phyloP scores from a whole-genome alignment of 1,284 basidiomycete species.

The Caloboletus firmus region DNA sequence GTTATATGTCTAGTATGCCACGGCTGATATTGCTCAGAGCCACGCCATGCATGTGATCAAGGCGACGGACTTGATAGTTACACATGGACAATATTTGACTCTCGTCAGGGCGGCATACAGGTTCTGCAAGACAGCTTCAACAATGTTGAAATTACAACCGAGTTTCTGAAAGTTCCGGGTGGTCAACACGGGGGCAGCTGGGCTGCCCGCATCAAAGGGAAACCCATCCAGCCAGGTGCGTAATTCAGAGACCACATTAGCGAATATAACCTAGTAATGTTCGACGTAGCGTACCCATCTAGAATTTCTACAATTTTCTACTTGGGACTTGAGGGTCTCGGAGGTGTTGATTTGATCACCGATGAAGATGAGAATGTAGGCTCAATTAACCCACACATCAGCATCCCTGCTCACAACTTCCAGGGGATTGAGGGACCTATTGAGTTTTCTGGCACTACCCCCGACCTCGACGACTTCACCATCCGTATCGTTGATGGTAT shows the following conservation, averaged over 20 bases:
- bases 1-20: background rate
- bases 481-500: conserved; percentile 81
- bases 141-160: conserved; percentile 83
- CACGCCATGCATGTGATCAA: conserved; percentile 90
- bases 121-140: conserved; percentile 78
- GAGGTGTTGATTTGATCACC: conserved; percentile 76
- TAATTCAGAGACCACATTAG: conserved; percentile 3
- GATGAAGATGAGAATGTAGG: conserved; percentile 71
- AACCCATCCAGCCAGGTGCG: conserved; percentile 70
- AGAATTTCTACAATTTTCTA: conserved; percentile 82
- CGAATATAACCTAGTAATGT: conserved; percentile 5
- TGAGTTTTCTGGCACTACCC: conserved; percentile 68
- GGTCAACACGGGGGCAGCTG: conserved; percentile 85
- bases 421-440: conserved; percentile 75
- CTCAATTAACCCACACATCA: conserved; percentile 1
- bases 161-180: conserved; percentile 80
- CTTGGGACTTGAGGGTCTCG: conserved; percentile 82
- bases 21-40: conserved; percentile 44
- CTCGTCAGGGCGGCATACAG: conserved; percentile 82
- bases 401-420: conserved; percentile 6
- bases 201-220: conserved; percentile 85
- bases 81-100: conserved; percentile 87
- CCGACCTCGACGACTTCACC: conserved; percentile 79
- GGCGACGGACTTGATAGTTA: conserved; percentile 79
- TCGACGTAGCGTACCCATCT: conserved; percentile 48